These are phyloP conservation scores for Aspergillus carlsbadensis DNA, from an alignment of 495 filamentous ascomycete genomes.

Conservation along the genomic window DNA sequence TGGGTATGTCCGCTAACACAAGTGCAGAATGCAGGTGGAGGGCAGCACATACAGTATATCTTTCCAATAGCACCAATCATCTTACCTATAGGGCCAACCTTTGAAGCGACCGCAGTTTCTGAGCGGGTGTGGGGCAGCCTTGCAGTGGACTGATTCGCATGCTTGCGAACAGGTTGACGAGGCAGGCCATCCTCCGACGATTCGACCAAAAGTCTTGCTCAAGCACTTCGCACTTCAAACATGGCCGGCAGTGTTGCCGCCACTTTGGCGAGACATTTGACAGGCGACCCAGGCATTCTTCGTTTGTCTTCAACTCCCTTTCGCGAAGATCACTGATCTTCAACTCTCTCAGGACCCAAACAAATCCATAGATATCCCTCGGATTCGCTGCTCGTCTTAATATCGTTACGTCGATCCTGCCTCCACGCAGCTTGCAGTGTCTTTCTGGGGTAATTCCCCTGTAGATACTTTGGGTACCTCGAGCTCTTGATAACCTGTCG, in stretches of 20 bases:
- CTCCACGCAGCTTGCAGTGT: background rate
- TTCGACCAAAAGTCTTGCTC: background rate
- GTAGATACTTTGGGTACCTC: constrained; percentile 1
- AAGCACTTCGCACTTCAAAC: background rate
- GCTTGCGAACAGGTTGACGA: constrained; percentile 1
- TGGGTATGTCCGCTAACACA: background rate
- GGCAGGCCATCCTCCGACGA: background rate
- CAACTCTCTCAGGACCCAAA: background rate
- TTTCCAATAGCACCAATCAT: constrained; percentile 9
- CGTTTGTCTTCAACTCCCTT: background rate
- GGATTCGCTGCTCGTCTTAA: constrained; percentile 7
- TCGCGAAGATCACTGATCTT: background rate
- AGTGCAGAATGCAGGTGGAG: constrained; percentile 3
- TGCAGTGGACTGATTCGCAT: constrained; percentile 3
- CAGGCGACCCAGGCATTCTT: background rate
- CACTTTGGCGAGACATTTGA: background rate
- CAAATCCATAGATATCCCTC: background rate
- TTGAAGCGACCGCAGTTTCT: constrained; percentile 5
- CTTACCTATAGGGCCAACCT: background rate
- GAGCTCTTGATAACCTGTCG: background rate
- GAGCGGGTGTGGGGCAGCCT: background rate
- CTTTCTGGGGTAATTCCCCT: constrained; percentile 2
- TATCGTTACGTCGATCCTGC: constrained; percentile 4
- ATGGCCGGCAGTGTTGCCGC: background rate
- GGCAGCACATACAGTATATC: background rate